Base-by-base conservation (phyloP, 139 green algal species). In the Chlorella vulgaris region DNA sequence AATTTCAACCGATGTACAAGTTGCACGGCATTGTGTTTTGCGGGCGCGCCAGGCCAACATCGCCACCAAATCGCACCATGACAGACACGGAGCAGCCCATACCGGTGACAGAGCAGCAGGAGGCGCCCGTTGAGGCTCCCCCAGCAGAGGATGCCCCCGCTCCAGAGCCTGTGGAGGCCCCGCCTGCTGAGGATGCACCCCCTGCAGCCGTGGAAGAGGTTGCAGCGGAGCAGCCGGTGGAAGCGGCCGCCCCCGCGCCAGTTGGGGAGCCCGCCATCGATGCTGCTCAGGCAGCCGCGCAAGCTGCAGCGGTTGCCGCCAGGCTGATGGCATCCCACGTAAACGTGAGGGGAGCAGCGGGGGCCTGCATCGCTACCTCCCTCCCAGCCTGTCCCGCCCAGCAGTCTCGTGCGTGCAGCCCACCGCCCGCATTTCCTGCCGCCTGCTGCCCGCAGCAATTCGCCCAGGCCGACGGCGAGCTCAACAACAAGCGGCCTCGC, bases 401-500 rank as follows among this genome's bases (percentile, higher is more conserved):
- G 47, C 47, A 58, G 13, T 58, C 47, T 15, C 10, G 47, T 10
- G 10, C 13, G 47, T 58, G 47, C 10, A 58, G 13, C 47, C 47
- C 10, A 58, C 15, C 15, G 13, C 13, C 47, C 15, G 13, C 47
- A 10, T 58, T 55, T 35, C 69, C 38, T 15, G 42, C 5, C 33
- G 3, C 3, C 60, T 43, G 0, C 66, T 7, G 13, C 31, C 10
- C 51, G 40, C 55, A 77, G 40, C 55, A 65, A 65, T n/a, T 65
- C 55, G 60, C 39, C 39, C 50, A 75, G 62, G 31, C 31, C 21
- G 66, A 47, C 13, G 73, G 13, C 24, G 65, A 81, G 33, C 42
- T 51, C 39, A 81, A 77, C 76, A 88, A 85, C 80, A 88, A 88
- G 75, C 70, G 84, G 10, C 71, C 84, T 6, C 80, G 84, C 2